Percentiles rank a stretch among this genome's conserved stretches.
Evolutionary conservation across 2,329 filamentous ascomycete genomes (phyloP).

Genomic region (Microdochium paspali): DNA sequence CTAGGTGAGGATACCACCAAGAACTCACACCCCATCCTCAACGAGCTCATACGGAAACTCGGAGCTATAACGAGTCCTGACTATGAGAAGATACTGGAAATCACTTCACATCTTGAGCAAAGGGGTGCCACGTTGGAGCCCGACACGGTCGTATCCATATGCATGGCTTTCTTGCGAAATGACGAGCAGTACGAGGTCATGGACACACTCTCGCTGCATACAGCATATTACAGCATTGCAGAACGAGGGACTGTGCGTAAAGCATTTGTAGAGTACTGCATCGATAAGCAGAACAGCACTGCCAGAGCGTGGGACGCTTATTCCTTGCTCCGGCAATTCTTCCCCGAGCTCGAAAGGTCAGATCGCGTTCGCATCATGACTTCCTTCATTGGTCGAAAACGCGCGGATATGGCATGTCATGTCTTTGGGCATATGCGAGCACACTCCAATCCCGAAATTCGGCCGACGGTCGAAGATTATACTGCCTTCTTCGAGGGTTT

Average conservation of each 20-base stretch:
- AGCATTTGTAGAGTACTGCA: conserved; percentile 58
- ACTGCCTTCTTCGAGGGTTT: conserved; percentile 69
- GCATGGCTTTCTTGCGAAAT: conserved; percentile 61
- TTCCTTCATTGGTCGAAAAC: conserved; percentile 66
- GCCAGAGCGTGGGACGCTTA: conserved; percentile 57
- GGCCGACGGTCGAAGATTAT: conserved; percentile 69
- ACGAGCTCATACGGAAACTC: conserved; percentile 62
- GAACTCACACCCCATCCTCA: conserved; percentile 55
- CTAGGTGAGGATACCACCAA: conserved; percentile 46
- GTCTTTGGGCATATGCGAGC: conserved; percentile 94
- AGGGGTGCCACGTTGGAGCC: conserved; percentile 61
- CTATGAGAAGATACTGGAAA: conserved; percentile 61
- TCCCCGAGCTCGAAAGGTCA: conserved; percentile 54
- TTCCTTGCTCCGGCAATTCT: conserved; percentile 55
- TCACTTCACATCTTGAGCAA: conserved; percentile 65
- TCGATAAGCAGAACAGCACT: conserved; percentile 52
- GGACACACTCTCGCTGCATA: conserved; percentile 70
- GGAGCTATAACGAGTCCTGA: conserved; percentile 51
- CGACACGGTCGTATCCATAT: conserved; percentile 65
- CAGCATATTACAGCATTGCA: conserved; percentile 57
- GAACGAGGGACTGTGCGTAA: conserved; percentile 60
- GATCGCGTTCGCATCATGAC: conserved; percentile 68
- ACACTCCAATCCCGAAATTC: conserved; percentile 50
- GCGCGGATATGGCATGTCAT: conserved; percentile 75
- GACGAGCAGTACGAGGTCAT: conserved; percentile 73